Conservation (phyloP, 2,329 filamentous ascomycete genomes). For the Colletotrichum sp. region DNA sequence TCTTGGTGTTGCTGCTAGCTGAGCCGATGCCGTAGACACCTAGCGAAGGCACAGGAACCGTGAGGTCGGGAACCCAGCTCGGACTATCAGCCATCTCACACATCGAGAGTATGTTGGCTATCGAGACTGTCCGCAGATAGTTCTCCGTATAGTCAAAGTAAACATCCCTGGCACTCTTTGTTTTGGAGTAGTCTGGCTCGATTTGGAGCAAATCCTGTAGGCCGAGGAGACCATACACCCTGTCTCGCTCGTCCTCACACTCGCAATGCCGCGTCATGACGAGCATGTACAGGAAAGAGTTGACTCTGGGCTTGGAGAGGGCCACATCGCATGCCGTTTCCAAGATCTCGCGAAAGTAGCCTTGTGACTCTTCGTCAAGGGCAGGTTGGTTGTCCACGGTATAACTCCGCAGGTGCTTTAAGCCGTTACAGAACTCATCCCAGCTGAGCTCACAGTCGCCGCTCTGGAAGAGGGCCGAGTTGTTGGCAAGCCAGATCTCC, state of each 20-base stretch:
- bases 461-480: neutral
- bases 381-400: neutral
- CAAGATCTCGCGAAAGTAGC: neutral
- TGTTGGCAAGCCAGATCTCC: neutral
- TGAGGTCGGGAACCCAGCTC: neutral
- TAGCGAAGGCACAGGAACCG: neutral
- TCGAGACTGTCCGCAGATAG: neutral
- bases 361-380: neutral
- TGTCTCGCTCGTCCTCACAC: neutral
- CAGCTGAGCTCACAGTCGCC: neutral
- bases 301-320: neutral
- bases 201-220: fast-evolving
- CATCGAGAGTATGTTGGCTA: neutral
- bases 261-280: neutral
- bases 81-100: neutral
- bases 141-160: neutral
- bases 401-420: neutral
- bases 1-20: neutral
- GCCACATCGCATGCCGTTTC: neutral
- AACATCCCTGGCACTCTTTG: neutral
- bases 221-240: neutral
- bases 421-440: neutral
- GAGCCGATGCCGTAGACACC: neutral
- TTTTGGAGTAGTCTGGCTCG: neutral
- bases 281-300: neutral